These are phyloP conservation scores for Fusarium clavum DNA, from an alignment of 2,329 filamentous ascomycete genomes.

Conservation along the genomic window DNA sequence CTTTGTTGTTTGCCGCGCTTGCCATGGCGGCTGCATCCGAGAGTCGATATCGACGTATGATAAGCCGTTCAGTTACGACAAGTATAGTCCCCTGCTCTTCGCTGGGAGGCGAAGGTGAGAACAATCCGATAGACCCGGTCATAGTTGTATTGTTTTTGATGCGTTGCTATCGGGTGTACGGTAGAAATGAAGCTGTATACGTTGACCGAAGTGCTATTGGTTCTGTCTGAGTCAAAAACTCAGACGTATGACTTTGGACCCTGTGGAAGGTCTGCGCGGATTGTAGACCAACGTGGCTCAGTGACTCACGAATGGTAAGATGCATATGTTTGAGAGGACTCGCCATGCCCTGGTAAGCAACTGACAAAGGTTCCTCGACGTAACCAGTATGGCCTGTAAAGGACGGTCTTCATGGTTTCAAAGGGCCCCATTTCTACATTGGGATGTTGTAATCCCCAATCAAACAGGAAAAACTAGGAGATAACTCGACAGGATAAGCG, in stretches of 20 bases:
- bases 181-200: neutral
- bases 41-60: slow-evolving; percentile 55
- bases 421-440: neutral
- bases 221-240: neutral
- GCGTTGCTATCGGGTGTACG: neutral
- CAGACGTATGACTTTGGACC: too few species aligned
- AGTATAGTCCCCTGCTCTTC: slow-evolving; percentile 47
- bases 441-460: neutral
- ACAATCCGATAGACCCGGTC: slow-evolving; percentile 30
- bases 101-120: slow-evolving; percentile 43
- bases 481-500: neutral
- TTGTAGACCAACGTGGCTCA: neutral
- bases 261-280: neutral
- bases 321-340: neutral
- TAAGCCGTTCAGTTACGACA: slow-evolving; percentile 50
- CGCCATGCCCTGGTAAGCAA: neutral
- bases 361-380: slow-evolving; percentile 21
- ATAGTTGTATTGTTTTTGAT: slow-evolving; percentile 13
- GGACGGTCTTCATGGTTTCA: neutral
- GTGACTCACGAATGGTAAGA: slow-evolving; percentile 17
- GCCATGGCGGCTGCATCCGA: slow-evolving; percentile 55
- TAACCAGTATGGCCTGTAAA: neutral
- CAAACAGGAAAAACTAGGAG: neutral
- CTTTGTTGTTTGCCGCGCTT: slow-evolving; percentile 53
- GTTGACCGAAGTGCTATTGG: neutral